These are phyloP conservation scores for Martiniozyma abietophila DNA, from an alignment of 805 yeast genomes.

Conservation along the genomic window DNA sequence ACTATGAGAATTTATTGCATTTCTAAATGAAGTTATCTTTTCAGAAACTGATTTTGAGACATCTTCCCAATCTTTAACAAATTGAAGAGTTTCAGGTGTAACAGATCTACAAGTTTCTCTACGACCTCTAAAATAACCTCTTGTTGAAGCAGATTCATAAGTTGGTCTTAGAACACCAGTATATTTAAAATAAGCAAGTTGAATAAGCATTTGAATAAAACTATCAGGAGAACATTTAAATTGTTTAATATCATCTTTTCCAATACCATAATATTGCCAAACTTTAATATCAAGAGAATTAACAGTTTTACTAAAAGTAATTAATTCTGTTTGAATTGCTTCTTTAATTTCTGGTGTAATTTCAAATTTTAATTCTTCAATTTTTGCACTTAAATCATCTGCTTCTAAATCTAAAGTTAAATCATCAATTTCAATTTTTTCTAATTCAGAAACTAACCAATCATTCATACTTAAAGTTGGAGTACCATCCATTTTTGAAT, in stretches of 20 bases:
- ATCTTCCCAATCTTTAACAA: conserved; percentile 69
- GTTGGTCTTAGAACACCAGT: conserved; percentile 80
- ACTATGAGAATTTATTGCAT: conserved; percentile 68
- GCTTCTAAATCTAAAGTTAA: conserved; percentile 9
- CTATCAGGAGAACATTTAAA: conserved; percentile 91
- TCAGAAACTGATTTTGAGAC: conserved; percentile 39
- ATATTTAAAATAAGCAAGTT: conserved; percentile 80
- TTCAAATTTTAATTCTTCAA: conserved; percentile 42
- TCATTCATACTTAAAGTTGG: conserved; percentile 87
- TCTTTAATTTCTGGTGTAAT: conserved; percentile 41
- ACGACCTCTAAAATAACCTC: conserved; percentile 81
- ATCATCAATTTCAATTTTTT: conserved; percentile 20
- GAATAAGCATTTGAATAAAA: conserved; percentile 81
- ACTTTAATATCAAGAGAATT: conserved; percentile 65
- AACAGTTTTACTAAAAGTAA: conserved; percentile 44
- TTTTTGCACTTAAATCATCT: neutral
- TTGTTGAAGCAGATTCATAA: conserved; percentile 92
- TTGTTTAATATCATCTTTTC: conserved; percentile 76
- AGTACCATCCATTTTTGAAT: conserved; percentile 96
- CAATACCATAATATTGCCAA: conserved; percentile 75
- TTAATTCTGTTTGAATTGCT: conserved; percentile 47
- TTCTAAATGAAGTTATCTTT: conserved; percentile 59
- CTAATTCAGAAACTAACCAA: conserved; percentile 53
- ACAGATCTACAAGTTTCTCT: conserved; percentile 91
- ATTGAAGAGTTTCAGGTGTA: conserved; percentile 56